These are phyloP conservation scores for Pyricularia grisea DNA, from an alignment of 2,329 filamentous ascomycete genomes.

Conservation along the genomic window DNA sequence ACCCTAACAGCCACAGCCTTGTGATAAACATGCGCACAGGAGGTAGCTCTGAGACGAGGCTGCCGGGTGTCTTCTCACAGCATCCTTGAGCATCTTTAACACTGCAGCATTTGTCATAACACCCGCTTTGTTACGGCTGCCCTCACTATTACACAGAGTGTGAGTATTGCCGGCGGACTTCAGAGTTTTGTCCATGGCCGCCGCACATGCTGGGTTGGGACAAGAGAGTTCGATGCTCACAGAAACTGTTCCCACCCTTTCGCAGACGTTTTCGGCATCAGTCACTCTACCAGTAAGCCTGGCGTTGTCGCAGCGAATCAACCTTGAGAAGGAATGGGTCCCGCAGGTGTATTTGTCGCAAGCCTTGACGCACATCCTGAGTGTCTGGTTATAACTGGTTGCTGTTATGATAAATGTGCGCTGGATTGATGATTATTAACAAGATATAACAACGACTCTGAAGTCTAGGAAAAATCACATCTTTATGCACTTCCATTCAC, in stretches of 20 bases:
- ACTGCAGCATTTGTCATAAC: not conserved
- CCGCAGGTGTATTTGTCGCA: not conserved
- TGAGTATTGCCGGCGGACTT: not conserved
- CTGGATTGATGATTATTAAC: not conserved
- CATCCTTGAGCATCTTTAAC: not conserved
- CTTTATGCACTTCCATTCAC: not conserved
- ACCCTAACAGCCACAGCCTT: not conserved
- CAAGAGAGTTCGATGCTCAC: not conserved
- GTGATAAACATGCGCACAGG: not conserved
- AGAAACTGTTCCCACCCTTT: not conserved
- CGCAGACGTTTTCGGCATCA: not conserved
- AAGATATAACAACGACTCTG: no score
- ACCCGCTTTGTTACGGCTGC: not conserved
- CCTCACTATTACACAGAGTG: not conserved
- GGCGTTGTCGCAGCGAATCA: not conserved
- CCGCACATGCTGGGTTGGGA: not conserved
- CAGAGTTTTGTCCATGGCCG: not conserved
- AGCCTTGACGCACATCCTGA: not conserved
- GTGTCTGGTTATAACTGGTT: not conserved
- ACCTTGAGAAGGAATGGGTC: not conserved
- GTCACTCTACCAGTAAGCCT: not conserved
- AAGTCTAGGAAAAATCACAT: not conserved
- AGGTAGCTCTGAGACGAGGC: not conserved
- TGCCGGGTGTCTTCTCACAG: not conserved
- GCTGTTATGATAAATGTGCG: not conserved